A percentile compares a stretch with the other conserved stretches of the same genome.
phyloP scores from a whole-genome alignment of 2,329 filamentous ascomycete genomes.

The Aureobasidium leucospermi region DNA sequence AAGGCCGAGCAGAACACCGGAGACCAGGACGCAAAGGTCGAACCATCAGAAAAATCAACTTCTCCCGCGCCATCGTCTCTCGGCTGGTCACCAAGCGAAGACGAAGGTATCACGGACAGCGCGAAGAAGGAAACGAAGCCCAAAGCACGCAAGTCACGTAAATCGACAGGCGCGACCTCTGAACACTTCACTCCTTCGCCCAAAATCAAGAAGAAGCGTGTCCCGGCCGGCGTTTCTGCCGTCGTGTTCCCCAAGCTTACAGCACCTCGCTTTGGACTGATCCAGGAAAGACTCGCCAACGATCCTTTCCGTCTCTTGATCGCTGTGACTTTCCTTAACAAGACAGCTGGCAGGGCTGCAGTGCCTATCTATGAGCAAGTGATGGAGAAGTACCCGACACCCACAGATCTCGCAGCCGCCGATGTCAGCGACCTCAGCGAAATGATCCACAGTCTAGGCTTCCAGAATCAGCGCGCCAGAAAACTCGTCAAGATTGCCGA shows the following conservation, averaged over 20 bases:
- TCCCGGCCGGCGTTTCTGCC: slow-evolving; percentile 35
- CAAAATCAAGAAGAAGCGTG: slow-evolving; percentile 21
- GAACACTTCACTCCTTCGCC: slow-evolving; percentile 25
- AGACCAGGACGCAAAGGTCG: background rate
- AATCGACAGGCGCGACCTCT: slow-evolving; percentile 27
- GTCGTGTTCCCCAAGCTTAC: slow-evolving; percentile 60
- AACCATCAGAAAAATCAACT: background rate
- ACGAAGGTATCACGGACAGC: slow-evolving; percentile 2
- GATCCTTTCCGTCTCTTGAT: slow-evolving; percentile 76
- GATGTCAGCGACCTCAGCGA: slow-evolving; percentile 48
- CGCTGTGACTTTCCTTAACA: slow-evolving; percentile 77
- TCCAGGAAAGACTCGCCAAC: slow-evolving; percentile 70
- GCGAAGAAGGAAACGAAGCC: background rate
- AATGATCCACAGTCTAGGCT: slow-evolving; percentile 63
- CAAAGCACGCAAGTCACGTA: slow-evolving; percentile 21
- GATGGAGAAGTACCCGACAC: slow-evolving; percentile 60
- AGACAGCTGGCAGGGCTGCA: slow-evolving; percentile 65
- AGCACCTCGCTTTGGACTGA: slow-evolving; percentile 61
- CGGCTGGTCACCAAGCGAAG: slow-evolving; percentile 6
- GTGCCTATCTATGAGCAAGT: slow-evolving; percentile 68
- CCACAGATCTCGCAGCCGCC: slow-evolving; percentile 54
- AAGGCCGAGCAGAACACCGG: background rate
- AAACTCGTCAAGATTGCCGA: slow-evolving; percentile 65
- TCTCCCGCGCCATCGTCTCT: background rate
- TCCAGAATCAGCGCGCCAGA: slow-evolving; percentile 59